A percentile compares a stretch with the other conserved stretches of the same genome.
phyloP scores from a whole-genome alignment of 768 basidiomycete genomes.

The Mrakia hoshinonis region DNA sequence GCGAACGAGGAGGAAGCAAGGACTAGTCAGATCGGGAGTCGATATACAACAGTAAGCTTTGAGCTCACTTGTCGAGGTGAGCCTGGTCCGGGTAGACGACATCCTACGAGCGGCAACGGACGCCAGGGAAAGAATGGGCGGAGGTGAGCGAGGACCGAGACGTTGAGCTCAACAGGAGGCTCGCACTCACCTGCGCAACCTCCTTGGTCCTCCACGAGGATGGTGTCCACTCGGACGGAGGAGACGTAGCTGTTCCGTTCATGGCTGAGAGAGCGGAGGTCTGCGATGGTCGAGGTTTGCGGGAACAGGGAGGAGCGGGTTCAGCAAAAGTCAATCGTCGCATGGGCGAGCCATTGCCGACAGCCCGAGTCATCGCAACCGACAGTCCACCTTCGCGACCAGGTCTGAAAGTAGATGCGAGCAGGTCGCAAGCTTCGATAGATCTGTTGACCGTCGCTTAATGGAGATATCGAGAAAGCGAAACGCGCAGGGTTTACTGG shows the following conservation, averaged over 20 bases:
- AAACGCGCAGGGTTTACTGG: no score
- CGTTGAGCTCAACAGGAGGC: neutral
- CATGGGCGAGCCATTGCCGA: neutral
- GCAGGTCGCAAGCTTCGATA: no score
- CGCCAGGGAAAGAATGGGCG: neutral
- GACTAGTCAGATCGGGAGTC: slow-evolving; percentile 13
- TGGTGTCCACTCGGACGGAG: slow-evolving; percentile 6
- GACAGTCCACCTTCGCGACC: neutral
- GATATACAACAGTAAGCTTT: slow-evolving; percentile 10
- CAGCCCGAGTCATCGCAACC: neutral
- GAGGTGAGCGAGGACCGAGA: neutral
- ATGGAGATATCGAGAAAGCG: no score
- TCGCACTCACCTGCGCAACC: slow-evolving; percentile 57
- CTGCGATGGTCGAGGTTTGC: neutral
- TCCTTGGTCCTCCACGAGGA: slow-evolving; percentile 63
- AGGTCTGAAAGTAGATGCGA: no score
- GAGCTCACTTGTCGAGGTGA: slow-evolving; percentile 52
- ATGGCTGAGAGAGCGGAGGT: neutral
- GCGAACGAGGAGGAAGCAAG: slow-evolving; percentile 14
- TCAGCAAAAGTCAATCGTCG: no score
- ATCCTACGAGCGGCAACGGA: slow-evolving; percentile 43
- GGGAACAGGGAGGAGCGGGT: neutral
- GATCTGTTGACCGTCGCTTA: no score
- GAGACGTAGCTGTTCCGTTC: neutral
- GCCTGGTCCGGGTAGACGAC: slow-evolving; percentile 62